Evolutionary conservation across 805 yeast genomes (phyloP).

Genomic region (Candida nitratophila): DNA sequence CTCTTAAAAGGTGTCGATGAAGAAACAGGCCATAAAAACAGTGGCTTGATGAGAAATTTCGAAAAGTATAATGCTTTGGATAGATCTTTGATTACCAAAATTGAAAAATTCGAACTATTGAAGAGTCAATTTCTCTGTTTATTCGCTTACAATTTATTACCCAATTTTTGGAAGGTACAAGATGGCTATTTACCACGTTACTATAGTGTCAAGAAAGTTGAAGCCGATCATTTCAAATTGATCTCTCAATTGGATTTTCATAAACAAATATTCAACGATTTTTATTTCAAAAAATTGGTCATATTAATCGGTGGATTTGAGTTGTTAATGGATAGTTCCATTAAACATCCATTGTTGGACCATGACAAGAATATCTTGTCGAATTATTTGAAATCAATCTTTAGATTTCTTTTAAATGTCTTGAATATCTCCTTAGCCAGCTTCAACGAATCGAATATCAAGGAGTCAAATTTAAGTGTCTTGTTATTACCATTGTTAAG

Average conservation of each 20-base stretch:
- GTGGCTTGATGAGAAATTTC: conserved; percentile 12
- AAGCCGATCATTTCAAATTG: conserved; percentile 24
- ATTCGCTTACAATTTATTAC: conserved; percentile 32
- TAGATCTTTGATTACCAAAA: conserved; percentile 23
- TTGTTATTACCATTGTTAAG: conserved; percentile 35
- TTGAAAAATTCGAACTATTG: conserved; percentile 24
- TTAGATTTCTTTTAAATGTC: conserved; percentile 32
- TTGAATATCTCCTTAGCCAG: conserved; percentile 8
- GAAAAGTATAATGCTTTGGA: conserved; percentile 18
- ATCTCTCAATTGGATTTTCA: conserved; percentile 21
- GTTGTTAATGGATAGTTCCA: conserved; percentile 19
- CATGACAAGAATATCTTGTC: conserved; percentile 19
- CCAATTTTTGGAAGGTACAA: conserved; percentile 30
- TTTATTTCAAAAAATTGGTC: conserved; percentile 29
- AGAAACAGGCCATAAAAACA: conserved; percentile 4
- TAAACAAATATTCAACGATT: conserved; percentile 27
- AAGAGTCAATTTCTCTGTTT: conserved; percentile 25
- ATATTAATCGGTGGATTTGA: conserved; percentile 33
- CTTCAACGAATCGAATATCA: neutral
- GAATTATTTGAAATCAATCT: conserved; percentile 31
- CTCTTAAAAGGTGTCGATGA: conserved; percentile 26
- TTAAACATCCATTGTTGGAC: conserved; percentile 15
- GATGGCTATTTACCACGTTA: conserved; percentile 23
- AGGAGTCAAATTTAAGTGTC: conserved; percentile 14
- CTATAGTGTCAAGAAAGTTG: conserved; percentile 21